A percentile compares a stretch with the other conserved stretches of the same genome.
Evolutionary conservation across 306 rosid species (phyloP).

Genomic region (Dalbergia cultrata): DNA sequence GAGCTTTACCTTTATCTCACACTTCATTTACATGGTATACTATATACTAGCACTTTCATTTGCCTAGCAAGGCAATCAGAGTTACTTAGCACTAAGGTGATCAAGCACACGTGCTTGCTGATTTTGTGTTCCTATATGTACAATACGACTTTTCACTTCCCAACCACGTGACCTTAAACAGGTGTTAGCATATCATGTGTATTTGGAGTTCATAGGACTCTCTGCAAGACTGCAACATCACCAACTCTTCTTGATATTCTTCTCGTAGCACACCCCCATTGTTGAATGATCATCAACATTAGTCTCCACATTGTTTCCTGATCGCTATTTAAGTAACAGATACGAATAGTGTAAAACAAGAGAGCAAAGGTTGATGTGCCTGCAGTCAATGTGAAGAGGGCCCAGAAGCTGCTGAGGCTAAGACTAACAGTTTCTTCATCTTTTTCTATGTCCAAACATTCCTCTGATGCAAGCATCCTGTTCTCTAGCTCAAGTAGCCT

Average conservation of each 20-base stretch:
- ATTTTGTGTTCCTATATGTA: background rate
- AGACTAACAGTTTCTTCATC: conserved; percentile 46
- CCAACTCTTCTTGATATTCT: conserved; percentile 45
- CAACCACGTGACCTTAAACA: background rate
- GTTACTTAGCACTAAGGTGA: conserved; percentile 4
- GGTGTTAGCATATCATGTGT: background rate
- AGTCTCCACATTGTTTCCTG: conserved; percentile 37
- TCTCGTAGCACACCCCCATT: conserved; percentile 40
- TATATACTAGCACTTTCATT: no score
- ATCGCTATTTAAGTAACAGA: conserved; percentile 1
- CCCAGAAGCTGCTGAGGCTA: conserved; percentile 53
- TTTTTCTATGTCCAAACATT: conserved; percentile 34
- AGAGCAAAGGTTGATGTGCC: conserved; percentile 60
- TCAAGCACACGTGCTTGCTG: background rate
- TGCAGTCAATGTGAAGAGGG: conserved; percentile 49
- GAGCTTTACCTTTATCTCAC: background rate
- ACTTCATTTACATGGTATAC: background rate
- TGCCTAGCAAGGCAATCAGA: conserved; percentile 3
- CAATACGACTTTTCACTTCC: background rate
- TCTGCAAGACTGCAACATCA: conserved; percentile 18
- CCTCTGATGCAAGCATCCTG: conserved; percentile 51
- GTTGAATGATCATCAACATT: conserved; percentile 38
- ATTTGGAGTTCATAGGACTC: background rate
- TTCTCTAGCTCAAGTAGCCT: conserved; percentile 44
- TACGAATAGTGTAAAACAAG: conserved; percentile 35